Percentiles rank a stretch among this genome's conserved stretches.
Conservation (phyloP, 257 asterid genomes). For the Fraxinus americana region DNA sequence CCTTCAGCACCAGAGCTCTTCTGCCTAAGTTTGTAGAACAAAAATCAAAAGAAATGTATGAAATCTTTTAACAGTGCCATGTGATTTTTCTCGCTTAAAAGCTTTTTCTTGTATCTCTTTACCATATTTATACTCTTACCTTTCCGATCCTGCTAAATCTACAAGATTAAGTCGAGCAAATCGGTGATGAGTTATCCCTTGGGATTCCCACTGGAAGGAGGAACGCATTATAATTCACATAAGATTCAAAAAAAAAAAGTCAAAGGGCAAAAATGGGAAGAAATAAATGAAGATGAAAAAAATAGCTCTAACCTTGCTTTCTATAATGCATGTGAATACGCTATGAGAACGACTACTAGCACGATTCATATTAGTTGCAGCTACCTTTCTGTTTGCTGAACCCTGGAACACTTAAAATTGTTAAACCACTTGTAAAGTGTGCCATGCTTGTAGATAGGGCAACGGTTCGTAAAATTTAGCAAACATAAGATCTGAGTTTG, state of each 20-base stretch:
- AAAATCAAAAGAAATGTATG: slow-evolving; percentile 14
- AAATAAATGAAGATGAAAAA: slow-evolving; percentile 9
- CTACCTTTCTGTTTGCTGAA: slow-evolving; percentile 91
- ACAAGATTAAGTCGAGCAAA: slow-evolving; percentile 95
- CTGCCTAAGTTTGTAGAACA: slow-evolving; percentile 58
- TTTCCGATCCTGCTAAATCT: slow-evolving; percentile 97
- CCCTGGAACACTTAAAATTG: slow-evolving; percentile 58
- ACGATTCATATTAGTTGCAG: slow-evolving; percentile 95
- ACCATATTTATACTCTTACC: slow-evolving; percentile 44
- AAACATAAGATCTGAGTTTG: neutral
- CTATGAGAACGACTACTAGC: slow-evolving; percentile 99
- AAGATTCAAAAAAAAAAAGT: neutral
- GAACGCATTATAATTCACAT: slow-evolving; percentile 12
- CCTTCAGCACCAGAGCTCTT: slow-evolving; percentile 99
- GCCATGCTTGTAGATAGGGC: neutral
- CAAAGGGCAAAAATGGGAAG: slow-evolving; percentile 15
- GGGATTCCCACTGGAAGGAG: slow-evolving; percentile 78
- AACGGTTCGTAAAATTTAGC: neutral
- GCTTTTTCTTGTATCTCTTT: too few relatives aligned
- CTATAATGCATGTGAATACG: slow-evolving; percentile 88
- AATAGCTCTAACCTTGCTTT: slow-evolving; percentile 73
- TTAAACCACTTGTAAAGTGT: slow-evolving; percentile 8
- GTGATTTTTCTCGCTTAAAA: slow-evolving; percentile 6
- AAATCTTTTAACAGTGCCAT: slow-evolving; percentile 4
- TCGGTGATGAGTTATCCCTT: slow-evolving; percentile 88